These are phyloP conservation scores for Pulicaria dysenterica DNA, from an alignment of 129 eudicot species.

Conservation along the genomic window DNA sequence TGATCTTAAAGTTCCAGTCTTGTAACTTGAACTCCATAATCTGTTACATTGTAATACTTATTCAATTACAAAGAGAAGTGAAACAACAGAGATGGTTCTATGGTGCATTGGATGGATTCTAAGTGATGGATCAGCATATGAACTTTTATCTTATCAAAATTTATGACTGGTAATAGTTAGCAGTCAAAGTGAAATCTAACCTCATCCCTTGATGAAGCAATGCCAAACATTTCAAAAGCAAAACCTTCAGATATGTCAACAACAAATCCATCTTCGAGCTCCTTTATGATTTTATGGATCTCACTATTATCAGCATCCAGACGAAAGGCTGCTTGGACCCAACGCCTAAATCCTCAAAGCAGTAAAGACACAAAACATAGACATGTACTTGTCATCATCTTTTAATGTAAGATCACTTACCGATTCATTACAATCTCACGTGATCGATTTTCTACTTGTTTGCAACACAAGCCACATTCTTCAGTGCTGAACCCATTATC, in stretches of 20 bases:
- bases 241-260: conserved; percentile 85
- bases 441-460: conserved; percentile 95
- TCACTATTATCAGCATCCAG: conserved; percentile 27
- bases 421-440: conserved; percentile 90
- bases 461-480: conserved; percentile 81
- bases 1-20: conserved; percentile 72
- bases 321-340: conserved; percentile 90
- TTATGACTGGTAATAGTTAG: neutral
- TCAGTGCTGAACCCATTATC: conserved; percentile 63
- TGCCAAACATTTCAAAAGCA: conserved; percentile 82
- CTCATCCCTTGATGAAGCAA: conserved; percentile 68
- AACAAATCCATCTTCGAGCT: conserved; percentile 40
- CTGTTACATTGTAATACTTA: conserved; percentile 32
- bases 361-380: conserved; percentile 9
- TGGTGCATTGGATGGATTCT: neutral
- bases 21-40: conserved; percentile 46
- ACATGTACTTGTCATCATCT: neutral
- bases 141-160: neutral
- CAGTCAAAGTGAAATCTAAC: conserved; percentile 31
- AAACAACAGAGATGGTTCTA: neutral
- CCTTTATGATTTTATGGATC: conserved; percentile 29
- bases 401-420: conserved; percentile 40
- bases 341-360: conserved; percentile 60
- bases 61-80: too few relatives aligned
- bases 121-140: neutral